Evolutionary conservation across 177 flowering plant species (phyloP).

Genomic region (Tripterygium wilfordii): DNA sequence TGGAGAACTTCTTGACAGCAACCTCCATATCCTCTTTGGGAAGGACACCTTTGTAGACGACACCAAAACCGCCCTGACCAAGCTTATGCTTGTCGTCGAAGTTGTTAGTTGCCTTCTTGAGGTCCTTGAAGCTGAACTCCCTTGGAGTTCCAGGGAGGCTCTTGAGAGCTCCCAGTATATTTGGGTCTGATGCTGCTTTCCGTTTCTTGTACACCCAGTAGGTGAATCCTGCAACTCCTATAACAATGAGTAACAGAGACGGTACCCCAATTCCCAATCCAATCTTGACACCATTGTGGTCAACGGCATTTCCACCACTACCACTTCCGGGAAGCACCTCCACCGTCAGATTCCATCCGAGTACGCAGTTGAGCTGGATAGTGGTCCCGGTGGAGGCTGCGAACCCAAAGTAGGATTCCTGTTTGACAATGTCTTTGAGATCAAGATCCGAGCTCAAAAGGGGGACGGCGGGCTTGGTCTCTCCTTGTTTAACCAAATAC

Average conservation of each 20-base stretch:
- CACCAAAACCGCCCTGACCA: slow-evolving; percentile 68
- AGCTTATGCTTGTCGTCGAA: slow-evolving; percentile 52
- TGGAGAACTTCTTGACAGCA: slow-evolving; percentile 66
- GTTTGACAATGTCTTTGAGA: slow-evolving; percentile 22
- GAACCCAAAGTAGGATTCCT: slow-evolving; percentile 58
- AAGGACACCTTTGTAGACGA: slow-evolving; percentile 56
- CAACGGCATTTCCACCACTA: background rate
- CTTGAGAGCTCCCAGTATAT: slow-evolving; percentile 15
- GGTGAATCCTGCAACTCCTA: slow-evolving; percentile 8
- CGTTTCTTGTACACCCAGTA: slow-evolving; percentile 6
- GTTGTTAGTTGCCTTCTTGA: slow-evolving; percentile 29
- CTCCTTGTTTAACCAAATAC: slow-evolving; percentile 34
- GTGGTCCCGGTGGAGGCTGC: slow-evolving; percentile 55
- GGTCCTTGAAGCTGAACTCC: slow-evolving; percentile 28
- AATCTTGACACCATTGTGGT: slow-evolving; percentile 6
- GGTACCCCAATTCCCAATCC: slow-evolving; percentile 31
- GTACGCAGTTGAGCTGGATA: slow-evolving; percentile 50
- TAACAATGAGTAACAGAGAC: slow-evolving; percentile 10
- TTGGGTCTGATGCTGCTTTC: slow-evolving; percentile 13
- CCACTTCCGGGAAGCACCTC: slow-evolving; percentile 17
- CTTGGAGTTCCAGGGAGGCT: slow-evolving; percentile 57
- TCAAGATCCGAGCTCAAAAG: slow-evolving; percentile 25
- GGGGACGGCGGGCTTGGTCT: slow-evolving; percentile 24
- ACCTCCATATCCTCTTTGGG: slow-evolving; percentile 30
- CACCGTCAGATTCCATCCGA: slow-evolving; percentile 53